A percentile compares a stretch with the other conserved stretches of the same genome.
Conservation (phyloP, 805 yeast genomes). For the Jamesozyma piceae region DNA sequence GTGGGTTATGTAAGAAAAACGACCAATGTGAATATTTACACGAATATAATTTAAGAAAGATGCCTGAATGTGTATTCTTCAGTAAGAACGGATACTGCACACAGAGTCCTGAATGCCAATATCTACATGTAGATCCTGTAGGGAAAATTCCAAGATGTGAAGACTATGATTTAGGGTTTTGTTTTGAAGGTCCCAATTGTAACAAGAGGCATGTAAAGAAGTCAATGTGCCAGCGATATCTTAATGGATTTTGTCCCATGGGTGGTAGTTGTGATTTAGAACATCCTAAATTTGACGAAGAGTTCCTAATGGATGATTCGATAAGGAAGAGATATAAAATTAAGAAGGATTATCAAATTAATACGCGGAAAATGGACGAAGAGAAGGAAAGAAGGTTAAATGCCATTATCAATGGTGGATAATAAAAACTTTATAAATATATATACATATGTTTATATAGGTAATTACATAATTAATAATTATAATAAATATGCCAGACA, state of each 20-base stretch:
- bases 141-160: constrained; percentile 81
- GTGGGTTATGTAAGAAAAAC: constrained; percentile 94
- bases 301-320: constrained; percentile 30
- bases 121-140: constrained; percentile 83
- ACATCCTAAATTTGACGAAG: constrained; percentile 62
- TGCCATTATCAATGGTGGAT: constrained; percentile 30
- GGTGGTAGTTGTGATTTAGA: constrained; percentile 62
- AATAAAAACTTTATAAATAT: background rate
- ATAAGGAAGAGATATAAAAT: constrained; percentile 21
- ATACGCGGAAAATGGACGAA: constrained; percentile 28
- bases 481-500: constrained; percentile 1
- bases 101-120: constrained; percentile 88
- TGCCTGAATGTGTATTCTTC: constrained; percentile 93
- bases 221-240: constrained; percentile 62
- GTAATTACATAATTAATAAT: background rate
- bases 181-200: constrained; percentile 86
- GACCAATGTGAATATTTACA: constrained; percentile 94
- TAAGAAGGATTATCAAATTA: constrained; percentile 27
- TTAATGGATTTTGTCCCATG: constrained; percentile 88
- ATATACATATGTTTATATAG: constrained; percentile 1
- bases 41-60: constrained; percentile 84
- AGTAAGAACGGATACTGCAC: constrained; percentile 77
- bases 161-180: constrained; percentile 79
- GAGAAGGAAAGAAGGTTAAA: constrained; percentile 30
- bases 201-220: constrained; percentile 70